Conservation (phyloP, 345 rosid species). For the Brassica nigra region DNA sequence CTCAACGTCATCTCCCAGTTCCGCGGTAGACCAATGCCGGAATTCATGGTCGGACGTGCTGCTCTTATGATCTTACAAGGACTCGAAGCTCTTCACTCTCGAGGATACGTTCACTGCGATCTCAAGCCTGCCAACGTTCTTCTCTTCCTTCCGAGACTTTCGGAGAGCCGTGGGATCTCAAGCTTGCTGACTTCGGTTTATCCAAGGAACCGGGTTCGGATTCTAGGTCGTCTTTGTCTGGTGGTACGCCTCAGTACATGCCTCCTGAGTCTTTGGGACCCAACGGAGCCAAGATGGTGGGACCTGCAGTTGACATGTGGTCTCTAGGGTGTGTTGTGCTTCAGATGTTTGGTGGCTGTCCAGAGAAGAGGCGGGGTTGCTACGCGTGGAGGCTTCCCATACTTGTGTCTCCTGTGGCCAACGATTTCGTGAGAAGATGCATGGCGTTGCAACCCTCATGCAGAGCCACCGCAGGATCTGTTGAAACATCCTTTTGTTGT, state of each 20-base stretch:
- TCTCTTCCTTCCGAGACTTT: not conserved
- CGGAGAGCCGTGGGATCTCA: constrained; percentile 13
- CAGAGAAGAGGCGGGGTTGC: not conserved
- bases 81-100: constrained; percentile 13
- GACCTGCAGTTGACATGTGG: constrained; percentile 20
- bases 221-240: not conserved
- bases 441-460: not conserved
- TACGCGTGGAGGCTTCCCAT: too few species aligned
- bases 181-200: constrained; percentile 16
- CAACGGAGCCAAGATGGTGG: not conserved
- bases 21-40: constrained; percentile 1
- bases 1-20: not conserved
- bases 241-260: constrained; percentile 7
- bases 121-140: constrained; percentile 16
- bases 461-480: constrained; percentile 18
- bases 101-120: constrained; percentile 17
- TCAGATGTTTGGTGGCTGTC: constrained; percentile 20
- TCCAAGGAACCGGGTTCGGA: constrained; percentile 6
- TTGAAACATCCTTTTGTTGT: constrained; percentile 18
- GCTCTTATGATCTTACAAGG: constrained; percentile 21
- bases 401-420: not conserved
- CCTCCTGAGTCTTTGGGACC: not conserved
- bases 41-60: not conserved
- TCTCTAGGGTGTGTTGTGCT: constrained; percentile 22
- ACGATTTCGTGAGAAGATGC: constrained; percentile 13